Evolutionary conservation across 768 basidiomycete species (phyloP).

Genomic region (Pleurotus djamor): DNA sequence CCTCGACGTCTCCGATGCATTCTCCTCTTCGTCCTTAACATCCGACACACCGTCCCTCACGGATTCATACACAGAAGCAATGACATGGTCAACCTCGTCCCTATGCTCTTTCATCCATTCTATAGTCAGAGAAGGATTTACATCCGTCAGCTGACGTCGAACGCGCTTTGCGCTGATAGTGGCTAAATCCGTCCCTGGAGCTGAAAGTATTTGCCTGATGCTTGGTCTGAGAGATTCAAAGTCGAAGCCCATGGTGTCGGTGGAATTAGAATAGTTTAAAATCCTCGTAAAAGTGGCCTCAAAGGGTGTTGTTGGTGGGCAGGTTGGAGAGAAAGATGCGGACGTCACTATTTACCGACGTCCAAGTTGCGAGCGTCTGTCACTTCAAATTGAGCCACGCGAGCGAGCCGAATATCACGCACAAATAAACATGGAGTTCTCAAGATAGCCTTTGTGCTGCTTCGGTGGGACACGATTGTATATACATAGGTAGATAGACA

Average conservation of each 20-base stretch:
- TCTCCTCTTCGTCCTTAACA: conserved; percentile 18
- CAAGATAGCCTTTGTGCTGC: not conserved
- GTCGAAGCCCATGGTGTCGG: conserved; percentile 46
- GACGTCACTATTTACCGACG: not conserved
- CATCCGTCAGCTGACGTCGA: conserved; percentile 64
- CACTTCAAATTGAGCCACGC: not conserved
- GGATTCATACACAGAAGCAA: conserved; percentile 60
- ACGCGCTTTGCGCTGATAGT: conserved; percentile 90
- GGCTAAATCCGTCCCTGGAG: conserved; percentile 72
- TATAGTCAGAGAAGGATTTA: conserved; percentile 50
- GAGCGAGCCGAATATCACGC: not conserved
- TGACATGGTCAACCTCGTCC: conserved; percentile 65
- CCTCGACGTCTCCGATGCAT: conserved; percentile 24
- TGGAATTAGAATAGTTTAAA: not conserved
- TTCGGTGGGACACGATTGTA: not conserved
- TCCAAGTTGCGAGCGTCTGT: conserved; percentile 4
- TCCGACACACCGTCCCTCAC: conserved; percentile 41
- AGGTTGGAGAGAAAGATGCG: conserved; percentile 1
- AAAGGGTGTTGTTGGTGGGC: conserved; percentile 16
- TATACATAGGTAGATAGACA: not conserved
- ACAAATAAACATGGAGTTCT: not conserved
- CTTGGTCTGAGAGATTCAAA: conserved; percentile 52
- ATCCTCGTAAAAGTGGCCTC: not conserved
- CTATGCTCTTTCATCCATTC: conserved; percentile 68
- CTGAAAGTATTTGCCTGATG: conserved; percentile 69